Conservation (phyloP, 1,284 basidiomycete species). For the Apiotrichum montevideense region DNA sequence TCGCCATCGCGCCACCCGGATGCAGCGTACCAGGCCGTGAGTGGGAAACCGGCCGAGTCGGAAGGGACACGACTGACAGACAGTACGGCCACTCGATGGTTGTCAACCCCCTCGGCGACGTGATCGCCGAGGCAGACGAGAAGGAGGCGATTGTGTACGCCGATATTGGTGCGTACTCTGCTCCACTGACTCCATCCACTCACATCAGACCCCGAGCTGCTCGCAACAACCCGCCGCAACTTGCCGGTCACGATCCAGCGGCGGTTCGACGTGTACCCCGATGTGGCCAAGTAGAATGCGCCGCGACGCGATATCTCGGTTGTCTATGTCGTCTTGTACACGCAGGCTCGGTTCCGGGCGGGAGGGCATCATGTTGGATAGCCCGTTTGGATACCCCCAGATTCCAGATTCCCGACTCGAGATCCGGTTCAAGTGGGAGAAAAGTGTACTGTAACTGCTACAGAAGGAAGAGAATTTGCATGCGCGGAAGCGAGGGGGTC, state of each 20-base stretch:
- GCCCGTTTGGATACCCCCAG: too few relatives aligned
- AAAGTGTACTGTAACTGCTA: too few relatives aligned
- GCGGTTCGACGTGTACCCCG: conserved; percentile 83
- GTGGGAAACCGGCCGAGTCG: conserved; percentile 43
- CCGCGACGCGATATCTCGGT: too few relatives aligned
- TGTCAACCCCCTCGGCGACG: conserved; percentile 79
- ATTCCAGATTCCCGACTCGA: too few relatives aligned
- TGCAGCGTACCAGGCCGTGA: conserved; percentile 76
- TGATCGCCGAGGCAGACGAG: conserved; percentile 72
- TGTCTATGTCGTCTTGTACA: too few relatives aligned
- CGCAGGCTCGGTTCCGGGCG: too few relatives aligned
- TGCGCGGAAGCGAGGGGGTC: too few relatives aligned
- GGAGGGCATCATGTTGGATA: too few relatives aligned
- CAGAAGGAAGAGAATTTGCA: too few relatives aligned
- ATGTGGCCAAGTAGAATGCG: conserved; percentile 50
- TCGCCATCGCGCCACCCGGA: conserved; percentile 83
- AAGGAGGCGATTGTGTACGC: conserved; percentile 73
- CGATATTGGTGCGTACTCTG: conserved; percentile 61
- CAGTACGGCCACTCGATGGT: conserved; percentile 88
- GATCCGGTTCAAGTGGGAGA: too few relatives aligned
- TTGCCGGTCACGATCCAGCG: conserved; percentile 84
- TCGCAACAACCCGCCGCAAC: conserved; percentile 65
- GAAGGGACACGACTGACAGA: conserved; percentile 1
- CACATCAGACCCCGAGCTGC: conserved; percentile 61
- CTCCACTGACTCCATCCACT: not conserved